Evolutionary conservation across 441 rosid genomes (phyloP), one percentile per base, ranked within the genome.

Genomic region (Populus hybrid): DNA sequence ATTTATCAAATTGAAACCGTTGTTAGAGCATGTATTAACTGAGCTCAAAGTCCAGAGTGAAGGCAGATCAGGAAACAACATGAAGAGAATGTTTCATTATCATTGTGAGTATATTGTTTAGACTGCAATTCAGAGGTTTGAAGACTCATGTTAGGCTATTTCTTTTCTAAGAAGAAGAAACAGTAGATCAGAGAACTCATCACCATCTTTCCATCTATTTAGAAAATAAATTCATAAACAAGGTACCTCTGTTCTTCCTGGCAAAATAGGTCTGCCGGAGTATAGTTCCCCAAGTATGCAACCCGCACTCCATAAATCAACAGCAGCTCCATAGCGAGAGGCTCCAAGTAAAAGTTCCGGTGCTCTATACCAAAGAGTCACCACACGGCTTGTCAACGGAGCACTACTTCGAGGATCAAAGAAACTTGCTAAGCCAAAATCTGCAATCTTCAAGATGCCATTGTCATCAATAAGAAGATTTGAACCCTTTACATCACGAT

Each of bases 341-440:
- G 94, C 89, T 78, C 99, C 98, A 75, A 95, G 93, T 79, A 95
- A 86, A 80, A 95, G 99, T 79, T 95, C 98, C 0, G 99, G 99
- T 35, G 98, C 98, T 81, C 98, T 88, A 84, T 95, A 95, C 99
- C 99, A 95, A 67, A 95, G 94, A 32, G 98, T 95, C 82, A 95
- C 96, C 40, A 95, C 99, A 36, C 93, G 97, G 82, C 96, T 94
- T 34, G 98, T 96, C 90, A 93, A 77, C 9, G 88, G 88, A 73
- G 75, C 81, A 35, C 69, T 85, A 50, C 89, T 80, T 9, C 79
- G 81, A 69, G 98, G 93, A 76, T 92, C 78, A 38, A 87, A 93
- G 83, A 87, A 84, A 74, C 89, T 93, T 1, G 99, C 97, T 70
- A 96, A 83, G 50, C 99, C 99, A 36, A 96, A 96, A 84, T 96